Conservation (phyloP, 768 basidiomycete genomes). For the Panus rudis region DNA sequence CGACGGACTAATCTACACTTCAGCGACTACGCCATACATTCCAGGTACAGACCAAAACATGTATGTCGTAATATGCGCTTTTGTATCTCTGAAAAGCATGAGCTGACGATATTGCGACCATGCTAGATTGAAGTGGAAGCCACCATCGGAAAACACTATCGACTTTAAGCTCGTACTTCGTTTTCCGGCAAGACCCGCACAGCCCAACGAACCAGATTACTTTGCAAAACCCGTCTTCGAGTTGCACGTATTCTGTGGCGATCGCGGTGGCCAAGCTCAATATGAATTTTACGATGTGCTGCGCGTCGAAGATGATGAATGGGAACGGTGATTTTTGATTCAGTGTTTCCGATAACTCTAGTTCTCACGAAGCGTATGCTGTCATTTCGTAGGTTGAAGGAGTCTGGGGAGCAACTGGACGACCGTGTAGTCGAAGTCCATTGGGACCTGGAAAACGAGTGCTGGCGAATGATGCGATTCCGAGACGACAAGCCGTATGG, state of each 20-base stretch:
- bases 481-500: constrained; percentile 91
- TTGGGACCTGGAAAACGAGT: constrained; percentile 63
- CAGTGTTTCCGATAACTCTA: background rate
- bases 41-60: constrained; percentile 82
- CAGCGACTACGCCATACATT: constrained; percentile 74
- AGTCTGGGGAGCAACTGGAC: constrained; percentile 78
- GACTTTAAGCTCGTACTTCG: constrained; percentile 96
- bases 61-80: constrained; percentile 44
- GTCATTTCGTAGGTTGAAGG: constrained; percentile 60
- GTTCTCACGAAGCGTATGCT: background rate
- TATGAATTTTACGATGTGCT: constrained; percentile 86
- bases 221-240: constrained; percentile 81
- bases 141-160: constrained; percentile 94
- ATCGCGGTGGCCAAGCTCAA: constrained; percentile 56
- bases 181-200: constrained; percentile 61
- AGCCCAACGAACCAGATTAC: constrained; percentile 65
- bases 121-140: constrained; percentile 94
- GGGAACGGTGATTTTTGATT: constrained; percentile 71
- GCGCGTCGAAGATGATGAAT: constrained; percentile 82
- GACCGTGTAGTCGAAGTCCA: constrained; percentile 92
- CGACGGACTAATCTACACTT: constrained; percentile 96
- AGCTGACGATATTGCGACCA: constrained; percentile 1
- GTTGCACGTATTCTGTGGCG: constrained; percentile 74
- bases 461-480: constrained; percentile 91
- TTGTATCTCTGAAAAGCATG: background rate